Percentiles rank a stretch among this genome's conserved stretches.
Conservation (phyloP, 768 basidiomycete genomes). For the Boletus insuetus region DNA sequence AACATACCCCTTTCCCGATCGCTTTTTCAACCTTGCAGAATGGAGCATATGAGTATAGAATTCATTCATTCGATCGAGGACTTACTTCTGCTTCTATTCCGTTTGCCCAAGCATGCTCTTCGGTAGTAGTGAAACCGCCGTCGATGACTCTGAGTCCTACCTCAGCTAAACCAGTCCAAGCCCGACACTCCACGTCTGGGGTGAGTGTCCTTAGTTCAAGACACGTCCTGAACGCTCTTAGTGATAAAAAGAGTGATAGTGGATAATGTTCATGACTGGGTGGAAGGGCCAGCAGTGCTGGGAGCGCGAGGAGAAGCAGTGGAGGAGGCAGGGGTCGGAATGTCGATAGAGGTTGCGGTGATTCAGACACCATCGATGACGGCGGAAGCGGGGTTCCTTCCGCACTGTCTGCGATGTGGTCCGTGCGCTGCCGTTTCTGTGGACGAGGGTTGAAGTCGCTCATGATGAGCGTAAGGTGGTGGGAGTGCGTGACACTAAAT, state of each 20-base stretch:
- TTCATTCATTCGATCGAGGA: background rate
- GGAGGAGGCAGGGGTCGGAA: slow-evolving; percentile 39
- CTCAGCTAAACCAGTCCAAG: slow-evolving; percentile 70
- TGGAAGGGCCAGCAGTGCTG: slow-evolving; percentile 59
- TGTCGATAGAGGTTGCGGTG: background rate
- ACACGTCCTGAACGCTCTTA: slow-evolving; percentile 55
- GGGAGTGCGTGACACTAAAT: slow-evolving; percentile 11
- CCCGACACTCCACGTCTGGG: slow-evolving; percentile 62
- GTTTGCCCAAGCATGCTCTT: slow-evolving; percentile 43
- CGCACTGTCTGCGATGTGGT: background rate
- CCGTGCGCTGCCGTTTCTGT: slow-evolving; percentile 33
- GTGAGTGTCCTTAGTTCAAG: slow-evolving; percentile 49
- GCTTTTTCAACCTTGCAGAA: slow-evolving; percentile 53
- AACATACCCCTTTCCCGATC: slow-evolving; percentile 65
- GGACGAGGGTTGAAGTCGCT: slow-evolving; percentile 34
- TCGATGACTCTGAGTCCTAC: slow-evolving; percentile 56
- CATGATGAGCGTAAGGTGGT: slow-evolving; percentile 1
- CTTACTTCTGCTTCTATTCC: slow-evolving; percentile 56
- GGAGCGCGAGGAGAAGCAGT: slow-evolving; percentile 59
- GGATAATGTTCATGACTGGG: slow-evolving; percentile 57
- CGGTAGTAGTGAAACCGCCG: slow-evolving; percentile 39
- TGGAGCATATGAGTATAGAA: background rate
- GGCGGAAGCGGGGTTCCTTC: background rate
- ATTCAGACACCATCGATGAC: background rate
- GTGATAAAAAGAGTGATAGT: slow-evolving; percentile 53